These are phyloP conservation scores for Vachellia collinsii DNA, from an alignment of 306 rosid genomes.

Conservation along the genomic window DNA sequence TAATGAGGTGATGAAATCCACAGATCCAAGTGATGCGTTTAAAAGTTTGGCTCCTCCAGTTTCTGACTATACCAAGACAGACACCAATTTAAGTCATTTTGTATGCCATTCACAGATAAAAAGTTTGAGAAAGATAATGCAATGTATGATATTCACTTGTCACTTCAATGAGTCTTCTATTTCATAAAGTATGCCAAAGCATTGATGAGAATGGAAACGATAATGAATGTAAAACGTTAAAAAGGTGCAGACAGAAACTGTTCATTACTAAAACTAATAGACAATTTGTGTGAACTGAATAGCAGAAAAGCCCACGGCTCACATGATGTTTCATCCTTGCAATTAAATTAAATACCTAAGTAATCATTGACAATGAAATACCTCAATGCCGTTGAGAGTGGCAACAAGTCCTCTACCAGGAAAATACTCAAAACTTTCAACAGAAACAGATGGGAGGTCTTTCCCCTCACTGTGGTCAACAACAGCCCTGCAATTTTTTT, in stretches of 20 bases:
- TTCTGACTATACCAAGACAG: conserved; percentile 69
- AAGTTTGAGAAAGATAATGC: conserved; percentile 15
- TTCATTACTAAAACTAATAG: neutral
- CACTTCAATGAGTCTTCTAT: conserved; percentile 1
- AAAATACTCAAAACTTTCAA: conserved; percentile 92
- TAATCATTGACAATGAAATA: conserved; percentile 29
- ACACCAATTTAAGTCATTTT: conserved; percentile 43
- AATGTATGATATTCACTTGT: conserved; percentile 1
- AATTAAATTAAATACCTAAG: conserved; percentile 29
- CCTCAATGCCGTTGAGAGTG: conserved; percentile 81
- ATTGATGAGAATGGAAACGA: conserved; percentile 15
- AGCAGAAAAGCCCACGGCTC: conserved; percentile 30
- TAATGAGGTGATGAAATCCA: conserved; percentile 87
- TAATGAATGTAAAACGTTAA: conserved; percentile 6
- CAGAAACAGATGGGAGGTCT: conserved; percentile 92
- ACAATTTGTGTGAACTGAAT: neutral
- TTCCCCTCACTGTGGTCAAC: conserved; percentile 94
- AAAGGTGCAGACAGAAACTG: conserved; percentile 9
- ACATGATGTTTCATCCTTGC: conserved; percentile 18
- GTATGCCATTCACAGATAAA: conserved; percentile 28
- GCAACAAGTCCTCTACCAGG: conserved; percentile 96
- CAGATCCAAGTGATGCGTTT: conserved; percentile 91
- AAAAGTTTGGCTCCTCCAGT: conserved; percentile 56
- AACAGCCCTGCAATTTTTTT: conserved; percentile 75
- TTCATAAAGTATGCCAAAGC: conserved; percentile 14